These are phyloP conservation scores for Leucosporidium creatinivorum DNA, from an alignment of 768 basidiomycete genomes.

Conservation along the genomic window DNA sequence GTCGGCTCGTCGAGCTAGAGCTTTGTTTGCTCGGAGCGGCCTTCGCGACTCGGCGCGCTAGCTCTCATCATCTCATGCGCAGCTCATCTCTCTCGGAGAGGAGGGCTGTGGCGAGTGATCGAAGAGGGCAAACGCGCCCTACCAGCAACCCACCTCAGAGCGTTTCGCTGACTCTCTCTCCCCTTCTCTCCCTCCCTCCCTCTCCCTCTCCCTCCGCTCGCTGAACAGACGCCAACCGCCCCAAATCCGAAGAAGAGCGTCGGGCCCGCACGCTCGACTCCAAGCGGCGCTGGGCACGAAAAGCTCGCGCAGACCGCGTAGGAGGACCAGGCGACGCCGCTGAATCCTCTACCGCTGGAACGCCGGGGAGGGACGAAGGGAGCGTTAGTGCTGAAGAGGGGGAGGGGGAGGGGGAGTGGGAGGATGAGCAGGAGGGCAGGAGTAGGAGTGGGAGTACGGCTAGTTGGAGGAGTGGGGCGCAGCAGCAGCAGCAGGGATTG, in stretches of 20 bases:
- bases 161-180: neutral
- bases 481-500: too few relatives aligned
- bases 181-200: slow-evolving; percentile 7
- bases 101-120: neutral
- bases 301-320: slow-evolving; percentile 37
- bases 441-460: neutral
- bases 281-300: slow-evolving; percentile 45
- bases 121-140: too few relatives aligned
- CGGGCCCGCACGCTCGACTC: slow-evolving; percentile 40
- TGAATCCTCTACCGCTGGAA: neutral
- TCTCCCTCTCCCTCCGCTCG: neutral
- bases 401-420: neutral
- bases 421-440: neutral
- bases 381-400: neutral
- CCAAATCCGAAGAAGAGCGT: slow-evolving; percentile 41
- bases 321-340: neutral
- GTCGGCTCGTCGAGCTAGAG: neutral
- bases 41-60: neutral
- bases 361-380: slow-evolving; percentile 4
- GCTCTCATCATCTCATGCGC: neutral
- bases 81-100: neutral
- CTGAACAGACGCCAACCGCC: slow-evolving; percentile 43
- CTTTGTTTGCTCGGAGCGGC: neutral
- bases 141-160: neutral
- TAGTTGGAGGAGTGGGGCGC: neutral